These are phyloP conservation scores for Moricandia moricandioides DNA, from an alignment of 345 rosid genomes.

Conservation along the genomic window DNA sequence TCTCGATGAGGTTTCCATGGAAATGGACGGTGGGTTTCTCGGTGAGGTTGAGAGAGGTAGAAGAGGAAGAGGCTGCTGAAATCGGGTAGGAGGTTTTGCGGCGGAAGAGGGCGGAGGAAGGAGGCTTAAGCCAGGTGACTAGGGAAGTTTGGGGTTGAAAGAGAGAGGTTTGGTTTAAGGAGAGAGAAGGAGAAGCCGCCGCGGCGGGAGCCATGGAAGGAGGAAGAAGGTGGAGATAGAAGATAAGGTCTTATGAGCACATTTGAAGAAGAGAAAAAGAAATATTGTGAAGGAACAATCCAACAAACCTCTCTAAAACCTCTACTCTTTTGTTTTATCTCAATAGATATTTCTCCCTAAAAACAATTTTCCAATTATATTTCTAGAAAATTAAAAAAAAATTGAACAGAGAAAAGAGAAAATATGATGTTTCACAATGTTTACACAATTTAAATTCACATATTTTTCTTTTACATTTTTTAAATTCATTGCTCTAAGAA, in stretches of 20 bases:
- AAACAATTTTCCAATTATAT: neutral
- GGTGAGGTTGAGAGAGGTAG: constrained; percentile 43
- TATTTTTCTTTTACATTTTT: too few species aligned
- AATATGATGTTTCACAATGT: too few species aligned
- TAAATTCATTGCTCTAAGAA: too few species aligned
- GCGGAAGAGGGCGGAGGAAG: constrained; percentile 36
- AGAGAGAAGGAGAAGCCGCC: constrained; percentile 36
- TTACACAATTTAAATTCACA: too few species aligned
- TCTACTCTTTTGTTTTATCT: constrained; percentile 25
- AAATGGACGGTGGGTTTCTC: constrained; percentile 33
- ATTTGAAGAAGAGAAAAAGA: constrained; percentile 25
- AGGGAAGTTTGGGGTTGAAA: constrained; percentile 41
- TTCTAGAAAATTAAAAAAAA: neutral
- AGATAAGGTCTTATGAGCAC: constrained; percentile 37
- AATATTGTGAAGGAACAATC: neutral
- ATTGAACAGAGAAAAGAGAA: too few species aligned
- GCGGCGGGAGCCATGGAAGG: constrained; percentile 49
- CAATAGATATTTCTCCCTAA: neutral
- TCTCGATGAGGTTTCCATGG: constrained; percentile 44
- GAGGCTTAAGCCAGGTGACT: constrained; percentile 37
- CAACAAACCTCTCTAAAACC: constrained; percentile 58
- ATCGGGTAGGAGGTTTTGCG: constrained; percentile 38
- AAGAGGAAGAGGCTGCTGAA: constrained; percentile 35
- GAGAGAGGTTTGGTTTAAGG: constrained; percentile 44
- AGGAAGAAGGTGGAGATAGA: constrained; percentile 22